A percentile compares a stretch with the other conserved stretches of the same genome.
Conservation (phyloP, 176 grass and related monocot genomes). For the Triticum urartu region DNA sequence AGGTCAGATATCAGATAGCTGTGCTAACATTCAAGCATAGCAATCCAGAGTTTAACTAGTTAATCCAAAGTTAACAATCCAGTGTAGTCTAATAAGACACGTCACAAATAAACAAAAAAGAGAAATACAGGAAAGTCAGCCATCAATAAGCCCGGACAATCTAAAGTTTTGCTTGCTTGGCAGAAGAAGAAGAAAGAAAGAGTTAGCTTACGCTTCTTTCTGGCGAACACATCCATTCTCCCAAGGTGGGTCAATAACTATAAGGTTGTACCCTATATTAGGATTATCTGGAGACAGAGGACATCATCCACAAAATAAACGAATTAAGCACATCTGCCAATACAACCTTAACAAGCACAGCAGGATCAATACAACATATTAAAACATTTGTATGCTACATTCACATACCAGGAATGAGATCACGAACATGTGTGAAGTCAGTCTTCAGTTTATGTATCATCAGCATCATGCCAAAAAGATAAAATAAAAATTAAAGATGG, state of each 20-base stretch:
- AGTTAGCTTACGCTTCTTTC: conserved; percentile 63
- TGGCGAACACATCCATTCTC: conserved; percentile 91
- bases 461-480: conserved; percentile 34
- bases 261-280: conserved; percentile 75
- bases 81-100: neutral
- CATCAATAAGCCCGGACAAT: neutral
- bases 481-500: neutral
- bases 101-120: neutral
- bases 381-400: neutral
- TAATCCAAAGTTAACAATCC: neutral
- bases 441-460: conserved; percentile 55
- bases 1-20: neutral
- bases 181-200: neutral
- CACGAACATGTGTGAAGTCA: conserved; percentile 61
- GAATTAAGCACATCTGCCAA: conserved; percentile 18
- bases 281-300: conserved; percentile 43
- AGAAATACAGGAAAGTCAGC: neutral
- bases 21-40: neutral
- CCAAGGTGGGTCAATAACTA: conserved; percentile 93
- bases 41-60: neutral
- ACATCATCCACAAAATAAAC: neutral
- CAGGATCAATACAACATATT: neutral
- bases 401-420: conserved; percentile 75
- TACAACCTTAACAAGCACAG: neutral
- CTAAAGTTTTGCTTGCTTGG: neutral